Evolutionary conservation across 352 stramenopile species (phyloP), one percentile per base, ranked within the genome.

Genomic region (Pilasporangium apinafurcum): DNA sequence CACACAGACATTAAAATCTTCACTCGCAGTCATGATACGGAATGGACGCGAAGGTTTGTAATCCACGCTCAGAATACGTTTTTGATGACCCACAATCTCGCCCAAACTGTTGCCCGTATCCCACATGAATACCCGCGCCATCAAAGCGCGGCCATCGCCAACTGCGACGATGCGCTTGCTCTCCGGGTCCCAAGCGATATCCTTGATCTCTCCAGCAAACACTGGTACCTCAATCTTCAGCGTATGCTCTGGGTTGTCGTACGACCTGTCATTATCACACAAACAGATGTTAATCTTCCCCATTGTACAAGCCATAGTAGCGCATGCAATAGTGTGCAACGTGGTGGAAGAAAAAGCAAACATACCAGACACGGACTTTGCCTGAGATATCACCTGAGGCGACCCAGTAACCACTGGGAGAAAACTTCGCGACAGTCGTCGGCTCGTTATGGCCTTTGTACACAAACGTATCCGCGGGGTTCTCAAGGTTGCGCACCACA

Each of bases 231-330:
- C 95, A 33, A 98, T 74, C 65, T 98, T 98, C 38, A 95, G 71
- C 24, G 87, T 85, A 62, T 99, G 95, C 59, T 99, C 93, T 38
- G 93, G 89, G 65, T 98, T 97, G 69, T 98, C 95, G 51, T 92
- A 98, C 22, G 92, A 92, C 68, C 68, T 81, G 33, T 14, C 37
- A 10, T 4, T 40, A 16, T 34, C 17, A 42, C 14, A 44, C 7
- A 37, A 20, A 21, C 20, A 14, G 40, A 3, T 6, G 16, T 12
- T 29, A 8, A 25, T 5, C n/a, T 20, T 38, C 26, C 26, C 16
- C 13, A 35, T 16, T 26, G 8, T 22, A 44, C 4, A 33, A n/a
- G 17, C 10, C 25, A 45, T n/a, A n/a, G n/a, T n/a, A n/a, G n/a
- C n/a, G n/a, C n/a, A n/a, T n/a, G n/a, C n/a, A n/a, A n/a, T n/a